Evolutionary conservation across 352 stramenopile species (phyloP).

Genomic region (Ophiocytium majus): DNA sequence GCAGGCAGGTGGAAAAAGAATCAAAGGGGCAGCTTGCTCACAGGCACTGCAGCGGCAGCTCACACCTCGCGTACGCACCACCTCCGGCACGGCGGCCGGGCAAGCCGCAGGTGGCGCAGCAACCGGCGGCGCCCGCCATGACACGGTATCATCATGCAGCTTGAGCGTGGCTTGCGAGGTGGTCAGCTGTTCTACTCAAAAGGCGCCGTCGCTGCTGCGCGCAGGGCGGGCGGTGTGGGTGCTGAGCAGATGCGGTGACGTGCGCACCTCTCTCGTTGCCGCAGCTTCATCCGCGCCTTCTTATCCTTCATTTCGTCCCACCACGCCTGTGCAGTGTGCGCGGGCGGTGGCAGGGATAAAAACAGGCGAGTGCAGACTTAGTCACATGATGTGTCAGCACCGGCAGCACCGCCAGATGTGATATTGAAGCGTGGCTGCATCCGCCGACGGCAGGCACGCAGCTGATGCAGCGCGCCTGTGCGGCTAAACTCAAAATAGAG

Average conservation of each 20-base stretch:
- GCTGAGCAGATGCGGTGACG: neutral
- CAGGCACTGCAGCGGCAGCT: neutral
- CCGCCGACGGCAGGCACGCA: neutral
- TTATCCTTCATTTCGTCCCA: neutral
- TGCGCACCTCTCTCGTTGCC: neutral
- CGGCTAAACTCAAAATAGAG: too few species aligned
- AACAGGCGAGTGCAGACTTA: neutral
- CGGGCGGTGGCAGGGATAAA: neutral
- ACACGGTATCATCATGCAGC: neutral
- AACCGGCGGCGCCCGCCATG: neutral
- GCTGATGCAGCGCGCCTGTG: too few species aligned
- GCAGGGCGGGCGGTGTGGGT: neutral
- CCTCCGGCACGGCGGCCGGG: neutral
- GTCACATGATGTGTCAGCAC: neutral
- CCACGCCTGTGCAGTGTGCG: neutral
- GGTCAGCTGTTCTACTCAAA: neutral
- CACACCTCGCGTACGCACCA: neutral
- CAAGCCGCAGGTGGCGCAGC: neutral
- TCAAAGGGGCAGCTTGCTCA: too few species aligned
- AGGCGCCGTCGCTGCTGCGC: neutral
- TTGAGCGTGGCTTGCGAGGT: neutral
- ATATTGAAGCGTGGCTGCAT: neutral
- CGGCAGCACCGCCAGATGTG: neutral
- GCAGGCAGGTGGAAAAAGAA: neutral
- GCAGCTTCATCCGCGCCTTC: neutral